Percentiles rank a stretch among this genome's conserved stretches.
phyloP scores from a whole-genome alignment of 148 eudicot species.

The Cornus suecica region DNA sequence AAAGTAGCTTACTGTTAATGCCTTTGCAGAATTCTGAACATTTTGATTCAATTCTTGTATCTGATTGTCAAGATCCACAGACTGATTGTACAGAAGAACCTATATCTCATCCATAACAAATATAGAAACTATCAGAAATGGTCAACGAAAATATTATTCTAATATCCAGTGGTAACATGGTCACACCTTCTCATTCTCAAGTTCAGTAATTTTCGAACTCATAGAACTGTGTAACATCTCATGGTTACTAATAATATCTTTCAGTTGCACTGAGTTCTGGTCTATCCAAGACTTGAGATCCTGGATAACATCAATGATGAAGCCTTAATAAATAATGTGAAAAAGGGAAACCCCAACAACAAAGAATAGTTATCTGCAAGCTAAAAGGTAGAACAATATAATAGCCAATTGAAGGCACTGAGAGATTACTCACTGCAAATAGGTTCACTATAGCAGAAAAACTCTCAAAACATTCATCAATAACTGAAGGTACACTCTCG shows the following conservation, averaged over 20 bases:
- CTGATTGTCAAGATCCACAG: conserved; percentile 43
- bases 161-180: conserved; percentile 5
- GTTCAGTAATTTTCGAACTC: conserved; percentile 45
- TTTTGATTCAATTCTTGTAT: conserved; percentile 37
- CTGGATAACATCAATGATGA: conserved; percentile 34
- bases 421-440: conserved; percentile 50
- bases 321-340: neutral
- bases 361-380: neutral
- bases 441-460: conserved; percentile 31
- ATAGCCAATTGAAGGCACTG: neutral
- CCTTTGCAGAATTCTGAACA: conserved; percentile 46
- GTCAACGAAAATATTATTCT: conserved; percentile 1
- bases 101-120: conserved; percentile 31
- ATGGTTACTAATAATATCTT: conserved; percentile 35
- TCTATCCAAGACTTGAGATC: conserved; percentile 40
- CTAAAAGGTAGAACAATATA: neutral
- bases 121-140: conserved; percentile 9
- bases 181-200: conserved; percentile 76
- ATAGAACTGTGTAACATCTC: conserved; percentile 33
- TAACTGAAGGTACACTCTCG: conserved; percentile 47
- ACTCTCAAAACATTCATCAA: conserved; percentile 47
- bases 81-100: conserved; percentile 49
- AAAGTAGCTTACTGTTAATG: conserved; percentile 45
- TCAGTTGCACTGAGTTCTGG: conserved; percentile 36
- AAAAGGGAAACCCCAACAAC: neutral